Evolutionary conservation across 805 yeast genomes (phyloP).

Genomic region (Suhomyces prunicola): DNA sequence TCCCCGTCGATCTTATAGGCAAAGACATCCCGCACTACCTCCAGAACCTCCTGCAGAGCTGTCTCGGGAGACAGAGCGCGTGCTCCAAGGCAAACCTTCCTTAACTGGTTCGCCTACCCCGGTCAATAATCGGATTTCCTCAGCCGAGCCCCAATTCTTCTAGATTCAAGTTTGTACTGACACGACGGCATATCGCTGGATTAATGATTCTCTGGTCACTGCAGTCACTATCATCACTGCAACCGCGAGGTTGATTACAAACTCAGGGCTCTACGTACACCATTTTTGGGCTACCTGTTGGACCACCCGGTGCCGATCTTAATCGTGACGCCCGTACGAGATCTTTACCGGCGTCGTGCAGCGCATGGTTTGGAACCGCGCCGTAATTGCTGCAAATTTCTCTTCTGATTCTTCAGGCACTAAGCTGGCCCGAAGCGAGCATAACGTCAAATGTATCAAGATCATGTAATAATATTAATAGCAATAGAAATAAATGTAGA

Average conservation of each 20-base stretch:
- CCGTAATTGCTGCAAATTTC: conserved; percentile 20
- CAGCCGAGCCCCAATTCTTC: neutral
- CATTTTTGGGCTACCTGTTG: conserved; percentile 13
- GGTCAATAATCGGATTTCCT: too few species aligned
- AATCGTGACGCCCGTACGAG: conserved; percentile 23
- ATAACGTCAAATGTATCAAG: conserved; percentile 14
- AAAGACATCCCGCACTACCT: conserved; percentile 22
- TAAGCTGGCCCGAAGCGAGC: conserved; percentile 11
- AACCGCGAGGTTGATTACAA: neutral
- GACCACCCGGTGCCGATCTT: conserved; percentile 24
- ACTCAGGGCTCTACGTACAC: neutral
- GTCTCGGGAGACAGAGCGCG: neutral
- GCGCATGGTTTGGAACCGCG: conserved; percentile 10
- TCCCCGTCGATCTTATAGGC: conserved; percentile 32
- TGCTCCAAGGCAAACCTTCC: conserved; percentile 9
- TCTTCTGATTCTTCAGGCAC: conserved; percentile 29
- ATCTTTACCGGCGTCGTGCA: conserved; percentile 9
- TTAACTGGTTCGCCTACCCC: too few species aligned
- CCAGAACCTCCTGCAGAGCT: conserved; percentile 3
- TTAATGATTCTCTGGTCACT: too few species aligned
- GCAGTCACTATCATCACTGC: neutral
- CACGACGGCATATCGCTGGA: too few species aligned
- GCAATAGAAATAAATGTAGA: too few species aligned
- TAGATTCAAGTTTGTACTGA: too few species aligned
- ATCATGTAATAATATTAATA: too few species aligned